phyloP scores from a whole-genome alignment of 1,284 basidiomycete species.

The Schizopora paradoxa region DNA sequence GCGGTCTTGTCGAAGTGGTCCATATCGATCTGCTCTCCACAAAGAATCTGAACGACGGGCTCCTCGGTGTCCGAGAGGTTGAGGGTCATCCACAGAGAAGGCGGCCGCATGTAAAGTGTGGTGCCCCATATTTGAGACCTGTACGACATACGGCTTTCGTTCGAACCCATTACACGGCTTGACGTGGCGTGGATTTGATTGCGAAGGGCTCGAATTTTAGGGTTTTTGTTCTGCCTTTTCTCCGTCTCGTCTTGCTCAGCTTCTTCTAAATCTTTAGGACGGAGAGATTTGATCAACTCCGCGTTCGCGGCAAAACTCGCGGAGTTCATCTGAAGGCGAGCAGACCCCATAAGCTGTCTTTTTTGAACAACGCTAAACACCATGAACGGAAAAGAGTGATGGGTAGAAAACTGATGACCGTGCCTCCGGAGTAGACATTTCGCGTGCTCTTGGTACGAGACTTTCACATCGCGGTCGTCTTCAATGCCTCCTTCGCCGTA shows the following conservation, averaged over 20 bases:
- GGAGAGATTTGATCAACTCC: conserved; percentile 1
- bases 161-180: conserved; percentile 18
- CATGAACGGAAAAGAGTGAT: conserved; percentile 15
- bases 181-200: conserved; percentile 6
- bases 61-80: conserved; percentile 29
- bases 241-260: conserved; percentile 17
- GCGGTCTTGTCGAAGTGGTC: conserved; percentile 26
- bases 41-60: conserved; percentile 33
- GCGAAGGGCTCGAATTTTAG: conserved; percentile 5
- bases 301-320: conserved; percentile 8
- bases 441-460: conserved; percentile 13
- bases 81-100: conserved; percentile 26
- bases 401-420: conserved; percentile 11
- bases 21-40: conserved; percentile 34
- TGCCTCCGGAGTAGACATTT: conserved; percentile 12
- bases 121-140: conserved; percentile 10
- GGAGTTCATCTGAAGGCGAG: conserved; percentile 15
- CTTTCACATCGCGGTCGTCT: not conserved
- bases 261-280: conserved; percentile 9
- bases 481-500: conserved; percentile 18
- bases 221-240: not conserved
- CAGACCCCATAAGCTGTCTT: conserved; percentile 11
- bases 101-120: conserved; percentile 9
- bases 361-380: conserved; percentile 18
- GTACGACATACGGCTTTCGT: conserved; percentile 29